phyloP scores from a whole-genome alignment of 768 basidiomycete genomes.

The Hydnum rufescens region DNA sequence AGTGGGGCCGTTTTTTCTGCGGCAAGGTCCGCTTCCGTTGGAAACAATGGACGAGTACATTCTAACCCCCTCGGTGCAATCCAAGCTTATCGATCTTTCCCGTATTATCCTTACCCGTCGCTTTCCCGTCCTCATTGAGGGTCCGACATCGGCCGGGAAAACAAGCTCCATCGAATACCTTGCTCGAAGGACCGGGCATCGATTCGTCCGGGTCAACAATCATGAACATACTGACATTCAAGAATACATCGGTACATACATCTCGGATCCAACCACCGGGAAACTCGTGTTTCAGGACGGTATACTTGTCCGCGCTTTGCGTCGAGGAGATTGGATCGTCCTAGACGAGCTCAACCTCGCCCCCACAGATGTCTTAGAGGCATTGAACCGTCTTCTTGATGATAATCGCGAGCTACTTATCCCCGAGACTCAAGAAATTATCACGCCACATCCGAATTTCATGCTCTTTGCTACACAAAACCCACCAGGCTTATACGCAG shows the following conservation, averaged over 20 bases:
- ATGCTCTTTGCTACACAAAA: constrained; percentile 98
- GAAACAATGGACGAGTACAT: constrained; percentile 66
- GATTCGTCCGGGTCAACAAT: constrained; percentile 95
- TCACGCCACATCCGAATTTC: constrained; percentile 85
- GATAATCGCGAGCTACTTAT: constrained; percentile 94
- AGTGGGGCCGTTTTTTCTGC: constrained; percentile 81
- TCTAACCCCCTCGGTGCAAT: constrained; percentile 86
- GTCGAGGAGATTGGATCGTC: constrained; percentile 92
- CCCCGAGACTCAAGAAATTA: constrained; percentile 88
- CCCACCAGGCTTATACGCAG: constrained; percentile 87
- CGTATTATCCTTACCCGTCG: constrained; percentile 72
- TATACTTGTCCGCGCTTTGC: constrained; percentile 75
- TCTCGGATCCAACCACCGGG: constrained; percentile 82
- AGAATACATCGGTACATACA: constrained; percentile 92
- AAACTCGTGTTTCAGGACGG: constrained; percentile 92
- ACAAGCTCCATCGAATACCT: constrained; percentile 94
- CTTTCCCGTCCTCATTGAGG: constrained; percentile 93
- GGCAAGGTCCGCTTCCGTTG: constrained; percentile 47
- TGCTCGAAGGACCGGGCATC: constrained; percentile 80
- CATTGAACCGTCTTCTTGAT: constrained; percentile 86
- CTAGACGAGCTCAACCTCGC: constrained; percentile 95
- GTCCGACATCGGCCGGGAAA: constrained; percentile 94
- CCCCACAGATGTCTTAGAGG: constrained; percentile 94
- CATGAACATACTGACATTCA: constrained; percentile 99
- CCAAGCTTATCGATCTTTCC: constrained; percentile 85